Evolutionary conservation across 2,329 filamentous ascomycete species (phyloP), one percentile per base, ranked within the genome.

Genomic region (Phaeosphaeria sp.): DNA sequence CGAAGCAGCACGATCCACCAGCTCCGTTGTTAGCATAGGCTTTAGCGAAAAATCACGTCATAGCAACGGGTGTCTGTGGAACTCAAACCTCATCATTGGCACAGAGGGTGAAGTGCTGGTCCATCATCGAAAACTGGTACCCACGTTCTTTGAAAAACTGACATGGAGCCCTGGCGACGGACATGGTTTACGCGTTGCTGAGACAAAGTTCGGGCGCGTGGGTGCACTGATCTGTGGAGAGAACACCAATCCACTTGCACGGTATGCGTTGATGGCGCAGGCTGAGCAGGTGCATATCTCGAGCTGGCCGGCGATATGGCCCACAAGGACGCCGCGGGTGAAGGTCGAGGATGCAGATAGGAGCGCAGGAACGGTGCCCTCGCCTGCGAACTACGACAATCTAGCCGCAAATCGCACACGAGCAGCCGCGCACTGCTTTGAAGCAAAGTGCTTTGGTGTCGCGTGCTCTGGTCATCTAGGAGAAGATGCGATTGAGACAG

Each of bases 61-160:
- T 22, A 83, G 82, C 60, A 73, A 72, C 21, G 83, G 78, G 0
- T 82, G 79, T 0, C 58, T 86, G 1, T 86, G 79, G 67, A 86
- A 86, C 61, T 80, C 82, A 0, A 84, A 84, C 23, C 15, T 86
- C 0, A 69, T 85, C 20, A 82, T 86, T 44, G 73, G 72, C 0
- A 58, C 65, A 1, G 58, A 77, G 3, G 84, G 84, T 0, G 65
- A 81, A 2, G 72, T 85, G 1, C 56, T 83, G 1, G 78, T 82
- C 0, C 83, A 85, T 54, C 83, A 86, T 55, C 75, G 84, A 1
- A 87, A 87, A 54, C 67, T 86, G 1, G 77, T 84, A 67, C 82
- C 84, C 0, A 86, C 84, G 0, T 86, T 85, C 65, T 86, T 81
- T 57, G 85, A 87, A 70, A 86, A 85, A 60, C 62, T 86, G 21